These are phyloP conservation scores for Coniochaeta sp. DNA, from an alignment of 2,329 filamentous ascomycete genomes.

Conservation along the genomic window DNA sequence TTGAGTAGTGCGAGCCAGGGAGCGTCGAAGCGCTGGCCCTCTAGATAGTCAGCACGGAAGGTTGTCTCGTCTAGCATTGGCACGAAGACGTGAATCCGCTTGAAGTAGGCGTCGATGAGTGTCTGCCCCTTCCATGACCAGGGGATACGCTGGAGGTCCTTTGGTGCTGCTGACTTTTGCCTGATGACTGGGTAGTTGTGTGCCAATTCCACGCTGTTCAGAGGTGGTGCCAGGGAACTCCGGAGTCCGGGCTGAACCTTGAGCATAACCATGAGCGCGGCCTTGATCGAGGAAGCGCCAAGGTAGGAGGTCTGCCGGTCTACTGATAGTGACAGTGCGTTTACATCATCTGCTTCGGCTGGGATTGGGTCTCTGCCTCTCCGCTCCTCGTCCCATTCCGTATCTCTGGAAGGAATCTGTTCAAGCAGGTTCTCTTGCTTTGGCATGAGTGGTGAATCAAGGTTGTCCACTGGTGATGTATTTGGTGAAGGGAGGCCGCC, in stretches of 20 bases:
- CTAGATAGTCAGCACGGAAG: constrained; percentile 59
- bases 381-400: constrained; percentile 61
- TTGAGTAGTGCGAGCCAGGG: constrained; percentile 69
- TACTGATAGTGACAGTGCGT: constrained; percentile 55
- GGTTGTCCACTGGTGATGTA: constrained; percentile 39
- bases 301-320: constrained; percentile 60
- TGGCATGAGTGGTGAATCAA: constrained; percentile 41
- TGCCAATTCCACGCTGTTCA: constrained; percentile 38
- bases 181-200: constrained; percentile 36
- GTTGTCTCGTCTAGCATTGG: constrained; percentile 67
- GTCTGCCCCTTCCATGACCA: constrained; percentile 61
- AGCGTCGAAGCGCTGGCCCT: constrained; percentile 55
- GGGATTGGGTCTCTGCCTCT: constrained; percentile 47
- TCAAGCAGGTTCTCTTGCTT: constrained; percentile 52
- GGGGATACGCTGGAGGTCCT: constrained; percentile 42
- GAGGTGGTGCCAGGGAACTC: constrained; percentile 36
- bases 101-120: constrained; percentile 70
- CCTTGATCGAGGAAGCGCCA: constrained; percentile 69
- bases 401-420: constrained; percentile 59
- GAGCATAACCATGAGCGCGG: constrained; percentile 65
- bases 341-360: constrained; percentile 64
- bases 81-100: constrained; percentile 63
- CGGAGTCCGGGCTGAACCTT: constrained; percentile 43
- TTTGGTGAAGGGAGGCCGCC: constrained; percentile 45
- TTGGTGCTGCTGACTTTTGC: constrained; percentile 33